Evolutionary conservation across 306 rosid genomes (phyloP).

Genomic region (Dalbergia cochinchinensis): DNA sequence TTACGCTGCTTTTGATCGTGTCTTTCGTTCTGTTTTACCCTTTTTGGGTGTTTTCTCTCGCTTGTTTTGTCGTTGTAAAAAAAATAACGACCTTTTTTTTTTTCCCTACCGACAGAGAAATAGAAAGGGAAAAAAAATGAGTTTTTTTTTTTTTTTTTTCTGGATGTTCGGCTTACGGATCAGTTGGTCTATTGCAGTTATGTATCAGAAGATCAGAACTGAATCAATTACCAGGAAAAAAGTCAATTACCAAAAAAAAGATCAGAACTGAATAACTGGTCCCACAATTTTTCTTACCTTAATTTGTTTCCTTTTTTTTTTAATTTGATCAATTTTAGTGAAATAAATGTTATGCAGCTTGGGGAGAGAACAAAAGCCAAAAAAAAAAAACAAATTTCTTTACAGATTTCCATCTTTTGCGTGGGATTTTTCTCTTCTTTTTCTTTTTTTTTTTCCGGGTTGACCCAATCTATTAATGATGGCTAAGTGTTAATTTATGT

Average conservation of each 20-base stretch:
- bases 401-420: not conserved
- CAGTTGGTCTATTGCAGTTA: not conserved
- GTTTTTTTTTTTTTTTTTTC: not conserved
- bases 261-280: constrained; percentile 10
- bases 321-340: constrained; percentile 11
- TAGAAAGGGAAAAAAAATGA: no score
- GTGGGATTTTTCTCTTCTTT: not conserved
- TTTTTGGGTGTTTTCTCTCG: not conserved
- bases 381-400: no score
- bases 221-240: not conserved
- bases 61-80: not conserved
- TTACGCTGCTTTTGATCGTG: constrained; percentile 10
- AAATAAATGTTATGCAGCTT: not conserved
- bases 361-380: no score
- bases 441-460: not conserved
- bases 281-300: not conserved
- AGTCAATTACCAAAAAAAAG: no score
- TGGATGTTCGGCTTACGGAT: not conserved
- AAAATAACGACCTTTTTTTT: not conserved
- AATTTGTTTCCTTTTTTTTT: not conserved
- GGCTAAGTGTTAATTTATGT: not conserved
- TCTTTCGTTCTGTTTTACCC: not conserved
- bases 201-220: not conserved
- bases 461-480: not conserved
- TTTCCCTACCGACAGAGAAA: constrained; percentile 22